Conservation (phyloP, 495 filamentous ascomycete genomes). For the Xylaria cubensis region DNA sequence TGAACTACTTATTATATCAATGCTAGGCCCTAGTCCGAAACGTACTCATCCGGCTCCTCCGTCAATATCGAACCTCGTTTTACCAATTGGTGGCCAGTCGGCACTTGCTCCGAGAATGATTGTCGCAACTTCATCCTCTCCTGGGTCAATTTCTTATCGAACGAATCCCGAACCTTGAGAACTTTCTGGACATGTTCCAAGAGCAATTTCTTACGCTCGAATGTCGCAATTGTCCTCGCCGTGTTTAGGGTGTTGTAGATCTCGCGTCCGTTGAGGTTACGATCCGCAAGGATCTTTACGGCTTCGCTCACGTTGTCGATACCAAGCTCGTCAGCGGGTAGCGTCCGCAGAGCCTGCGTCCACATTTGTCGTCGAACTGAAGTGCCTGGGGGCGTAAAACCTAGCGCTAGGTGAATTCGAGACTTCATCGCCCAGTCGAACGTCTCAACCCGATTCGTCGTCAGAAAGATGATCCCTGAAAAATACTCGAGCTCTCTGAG, state of each 20-base stretch:
- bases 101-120: neutral
- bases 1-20: neutral
- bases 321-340: conserved; percentile 8
- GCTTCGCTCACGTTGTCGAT: neutral
- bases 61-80: conserved; percentile 27
- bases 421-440: conserved; percentile 62
- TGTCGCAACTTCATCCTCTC: conserved; percentile 13
- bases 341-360: conserved; percentile 16
- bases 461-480: conserved; percentile 49
- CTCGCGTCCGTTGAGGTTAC: conserved; percentile 44
- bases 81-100: neutral
- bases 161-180: conserved; percentile 29
- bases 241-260: conserved; percentile 46
- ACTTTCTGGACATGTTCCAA: conserved; percentile 40
- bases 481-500: conserved; percentile 50
- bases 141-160: conserved; percentile 9
- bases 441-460: conserved; percentile 52
- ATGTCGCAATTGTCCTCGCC: conserved; percentile 40
- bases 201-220: conserved; percentile 31
- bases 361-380: conserved; percentile 30
- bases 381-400: conserved; percentile 29
- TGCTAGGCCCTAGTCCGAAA: neutral
- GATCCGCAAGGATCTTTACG: conserved; percentile 11
- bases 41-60: conserved; percentile 8
- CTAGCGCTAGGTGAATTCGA: conserved; percentile 48